A percentile compares a stretch with the other conserved stretches of the same genome.
phyloP scores from a whole-genome alignment of 352 stramenopile species.

The Achlya hypogyna region DNA sequence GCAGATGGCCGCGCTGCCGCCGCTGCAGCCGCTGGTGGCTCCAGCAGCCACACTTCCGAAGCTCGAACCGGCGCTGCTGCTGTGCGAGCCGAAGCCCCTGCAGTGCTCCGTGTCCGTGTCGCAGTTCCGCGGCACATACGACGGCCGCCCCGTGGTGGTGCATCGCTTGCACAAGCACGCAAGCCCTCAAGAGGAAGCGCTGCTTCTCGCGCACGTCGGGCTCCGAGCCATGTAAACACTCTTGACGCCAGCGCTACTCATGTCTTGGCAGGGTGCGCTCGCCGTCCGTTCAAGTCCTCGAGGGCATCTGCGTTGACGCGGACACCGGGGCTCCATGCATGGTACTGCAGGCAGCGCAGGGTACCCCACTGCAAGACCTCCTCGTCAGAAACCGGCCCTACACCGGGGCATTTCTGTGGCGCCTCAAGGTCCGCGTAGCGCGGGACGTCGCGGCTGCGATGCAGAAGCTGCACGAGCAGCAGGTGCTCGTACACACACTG shows the following conservation, averaged over 20 bases:
- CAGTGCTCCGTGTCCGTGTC: background rate
- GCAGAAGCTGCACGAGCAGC: background rate
- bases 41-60: background rate
- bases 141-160: background rate
- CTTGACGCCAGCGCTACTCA: background rate
- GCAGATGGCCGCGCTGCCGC: background rate
- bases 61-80: background rate
- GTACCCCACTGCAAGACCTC: background rate
- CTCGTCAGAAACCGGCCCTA: background rate
- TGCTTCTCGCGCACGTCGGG: background rate
- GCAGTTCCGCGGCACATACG: background rate
- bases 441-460: background rate
- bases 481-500: background rate
- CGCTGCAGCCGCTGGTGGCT: background rate
- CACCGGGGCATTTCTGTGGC: background rate
- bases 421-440: background rate
- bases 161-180: background rate
- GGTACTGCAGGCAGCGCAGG: background rate
- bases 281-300: background rate
- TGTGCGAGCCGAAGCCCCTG: background rate
- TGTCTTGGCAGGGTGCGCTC: background rate
- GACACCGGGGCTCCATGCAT: background rate
- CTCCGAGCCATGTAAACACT: background rate
- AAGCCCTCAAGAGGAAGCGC: background rate
- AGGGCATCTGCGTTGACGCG: background rate